Percentiles rank a stretch among this genome's conserved stretches.
These are phyloP conservation scores for Kluyveromyces aestuarii DNA, from an alignment of 805 yeast genomes.

Conservation along the genomic window DNA sequence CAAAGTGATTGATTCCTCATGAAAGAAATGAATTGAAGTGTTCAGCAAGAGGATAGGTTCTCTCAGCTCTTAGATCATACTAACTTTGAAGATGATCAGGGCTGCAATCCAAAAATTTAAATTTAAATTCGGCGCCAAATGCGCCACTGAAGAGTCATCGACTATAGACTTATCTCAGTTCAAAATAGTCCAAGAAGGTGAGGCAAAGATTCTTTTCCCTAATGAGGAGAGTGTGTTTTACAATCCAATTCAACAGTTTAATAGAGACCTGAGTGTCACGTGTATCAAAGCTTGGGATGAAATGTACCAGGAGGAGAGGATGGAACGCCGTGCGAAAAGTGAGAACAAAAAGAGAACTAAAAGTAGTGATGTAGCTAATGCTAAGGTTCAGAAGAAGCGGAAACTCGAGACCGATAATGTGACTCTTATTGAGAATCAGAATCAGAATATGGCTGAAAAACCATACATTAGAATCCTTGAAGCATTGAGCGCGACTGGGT, in stretches of 20 bases:
- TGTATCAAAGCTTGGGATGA: conserved; percentile 84
- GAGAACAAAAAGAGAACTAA: conserved; percentile 19
- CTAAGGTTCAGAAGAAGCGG: conserved; percentile 14
- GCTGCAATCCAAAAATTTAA: conserved; percentile 21
- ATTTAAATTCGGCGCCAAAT: conserved; percentile 6
- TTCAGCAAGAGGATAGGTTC: not conserved
- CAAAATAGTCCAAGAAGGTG: conserved; percentile 60
- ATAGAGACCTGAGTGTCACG: conserved; percentile 79
- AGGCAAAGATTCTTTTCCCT: conserved; percentile 74
- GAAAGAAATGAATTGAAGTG: not conserved
- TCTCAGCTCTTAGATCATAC: not conserved
- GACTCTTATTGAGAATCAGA: not conserved
- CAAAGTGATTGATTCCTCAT: not conserved
- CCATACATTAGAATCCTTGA: conserved; percentile 69
- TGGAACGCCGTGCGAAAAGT: conserved; percentile 22
- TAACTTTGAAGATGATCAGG: conserved; percentile 14
- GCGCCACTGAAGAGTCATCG: conserved; percentile 3
- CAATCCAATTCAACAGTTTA: conserved; percentile 94
- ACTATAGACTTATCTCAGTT: conserved; percentile 26
- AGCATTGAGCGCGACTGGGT: conserved; percentile 91
- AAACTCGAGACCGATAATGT: conserved; percentile 23
- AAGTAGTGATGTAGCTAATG: conserved; percentile 6
- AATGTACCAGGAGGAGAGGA: conserved; percentile 35
- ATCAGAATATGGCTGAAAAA: conserved; percentile 5
- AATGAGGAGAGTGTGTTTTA: conserved; percentile 81